Conservation (phyloP, 257 asterid genomes). For the Solanum tacnaense region DNA sequence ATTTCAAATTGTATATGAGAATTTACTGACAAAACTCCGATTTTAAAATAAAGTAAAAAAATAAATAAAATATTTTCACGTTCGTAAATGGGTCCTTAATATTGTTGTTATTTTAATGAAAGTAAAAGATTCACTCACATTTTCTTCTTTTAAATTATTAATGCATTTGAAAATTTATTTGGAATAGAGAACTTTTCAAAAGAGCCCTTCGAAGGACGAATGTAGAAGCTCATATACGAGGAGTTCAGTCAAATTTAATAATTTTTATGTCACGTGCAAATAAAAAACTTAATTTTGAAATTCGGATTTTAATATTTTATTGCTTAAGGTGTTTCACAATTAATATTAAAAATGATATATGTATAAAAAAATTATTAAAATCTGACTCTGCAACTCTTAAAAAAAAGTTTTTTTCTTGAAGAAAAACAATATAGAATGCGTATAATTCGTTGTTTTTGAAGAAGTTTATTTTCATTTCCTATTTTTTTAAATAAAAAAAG, state of each 20-base stretch:
- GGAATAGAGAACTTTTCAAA: background rate
- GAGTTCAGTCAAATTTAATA: background rate
- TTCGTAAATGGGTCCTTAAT: background rate
- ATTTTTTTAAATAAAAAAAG: background rate
- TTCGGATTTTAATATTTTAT: background rate
- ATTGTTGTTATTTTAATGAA: background rate
- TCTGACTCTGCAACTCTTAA: background rate
- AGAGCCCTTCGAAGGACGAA: background rate
- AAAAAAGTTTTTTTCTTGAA: background rate
- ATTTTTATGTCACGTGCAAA: no score
- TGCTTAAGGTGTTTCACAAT: background rate
- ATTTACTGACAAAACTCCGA: background rate
- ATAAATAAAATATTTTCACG: no score
- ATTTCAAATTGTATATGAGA: background rate
- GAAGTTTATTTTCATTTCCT: background rate
- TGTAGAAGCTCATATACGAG: background rate
- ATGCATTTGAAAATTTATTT: background rate
- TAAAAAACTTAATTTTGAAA: background rate
- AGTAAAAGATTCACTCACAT: background rate
- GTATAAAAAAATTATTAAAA: background rate
- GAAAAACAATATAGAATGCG: background rate
- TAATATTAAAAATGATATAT: background rate
- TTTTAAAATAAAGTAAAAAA: no score
- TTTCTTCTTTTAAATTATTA: background rate
- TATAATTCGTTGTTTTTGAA: background rate